These are phyloP conservation scores for Bipolaris bicolor DNA, from an alignment of 2,329 filamentous ascomycete species.

Conservation along the genomic window DNA sequence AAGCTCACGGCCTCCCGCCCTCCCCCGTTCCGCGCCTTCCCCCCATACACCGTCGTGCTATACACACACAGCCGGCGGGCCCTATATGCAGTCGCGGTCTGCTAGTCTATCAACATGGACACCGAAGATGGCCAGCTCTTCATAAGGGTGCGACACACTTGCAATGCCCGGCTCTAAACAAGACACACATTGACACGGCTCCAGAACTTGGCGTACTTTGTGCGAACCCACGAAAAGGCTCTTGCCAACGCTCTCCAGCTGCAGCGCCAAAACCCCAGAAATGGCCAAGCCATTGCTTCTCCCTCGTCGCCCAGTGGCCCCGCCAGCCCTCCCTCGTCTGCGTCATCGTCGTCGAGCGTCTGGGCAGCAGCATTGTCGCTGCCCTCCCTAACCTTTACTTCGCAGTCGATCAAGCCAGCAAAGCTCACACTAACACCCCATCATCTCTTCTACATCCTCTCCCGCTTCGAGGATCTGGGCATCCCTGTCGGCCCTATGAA, in stretches of 20 bases:
- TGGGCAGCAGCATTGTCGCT: conserved; percentile 87
- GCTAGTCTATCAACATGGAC: conserved; percentile 64
- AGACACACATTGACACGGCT: conserved; percentile 37
- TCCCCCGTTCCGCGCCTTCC: conserved; percentile 11
- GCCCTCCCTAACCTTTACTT: conserved; percentile 82
- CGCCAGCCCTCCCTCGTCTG: conserved; percentile 59
- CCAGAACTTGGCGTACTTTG: conserved; percentile 93
- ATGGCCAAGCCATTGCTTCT: conserved; percentile 59
- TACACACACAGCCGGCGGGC: conserved; percentile 13
- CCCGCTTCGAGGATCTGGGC: conserved; percentile 89
- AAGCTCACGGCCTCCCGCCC: conserved; percentile 13
- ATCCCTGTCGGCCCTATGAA: conserved; percentile 96
- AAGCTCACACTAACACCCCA: conserved; percentile 94
- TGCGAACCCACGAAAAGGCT: conserved; percentile 96
- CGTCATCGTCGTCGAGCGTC: conserved; percentile 67
- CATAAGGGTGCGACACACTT: conserved; percentile 70
- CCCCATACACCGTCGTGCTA: conserved; percentile 6
- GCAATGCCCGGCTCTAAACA: neutral
- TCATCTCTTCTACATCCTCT: conserved; percentile 94
- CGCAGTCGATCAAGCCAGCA: conserved; percentile 82
- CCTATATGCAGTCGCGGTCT: conserved; percentile 45
- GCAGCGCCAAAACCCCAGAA: conserved; percentile 72
- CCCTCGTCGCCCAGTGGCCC: conserved; percentile 48
- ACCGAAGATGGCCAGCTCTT: conserved; percentile 90
- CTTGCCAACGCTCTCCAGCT: conserved; percentile 94